Evolutionary conservation across 768 basidiomycete genomes (phyloP).

Genomic region (Clathrus columnatus): DNA sequence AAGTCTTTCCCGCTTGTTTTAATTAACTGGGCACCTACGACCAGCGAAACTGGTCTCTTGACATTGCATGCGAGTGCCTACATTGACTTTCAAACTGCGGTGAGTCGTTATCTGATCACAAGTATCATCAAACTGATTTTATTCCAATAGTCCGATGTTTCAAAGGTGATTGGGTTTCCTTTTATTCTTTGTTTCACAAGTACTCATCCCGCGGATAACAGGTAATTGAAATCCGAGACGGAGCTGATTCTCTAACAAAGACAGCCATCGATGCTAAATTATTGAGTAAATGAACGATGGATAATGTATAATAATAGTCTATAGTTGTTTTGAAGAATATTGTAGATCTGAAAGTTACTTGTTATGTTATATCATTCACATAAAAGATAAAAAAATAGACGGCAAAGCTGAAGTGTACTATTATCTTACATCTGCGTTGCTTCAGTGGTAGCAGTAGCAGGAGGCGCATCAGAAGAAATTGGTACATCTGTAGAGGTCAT

Average conservation of each 20-base stretch:
- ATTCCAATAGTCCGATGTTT: conserved; percentile 18
- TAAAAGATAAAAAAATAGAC: background rate
- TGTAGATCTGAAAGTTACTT: too few species aligned
- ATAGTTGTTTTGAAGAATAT: background rate
- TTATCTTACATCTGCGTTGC: background rate
- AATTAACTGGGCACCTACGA: conserved; percentile 79
- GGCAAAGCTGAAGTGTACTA: background rate
- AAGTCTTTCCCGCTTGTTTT: conserved; percentile 79
- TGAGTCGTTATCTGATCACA: conserved; percentile 20
- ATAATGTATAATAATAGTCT: background rate
- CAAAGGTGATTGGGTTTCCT: too few species aligned
- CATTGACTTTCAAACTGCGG: conserved; percentile 70
- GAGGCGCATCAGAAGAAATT: background rate
- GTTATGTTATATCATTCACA: too few species aligned
- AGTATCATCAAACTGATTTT: background rate
- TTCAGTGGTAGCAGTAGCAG: background rate
- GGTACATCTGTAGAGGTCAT: background rate
- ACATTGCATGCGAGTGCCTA: conserved; percentile 82
- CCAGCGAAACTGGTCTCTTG: conserved; percentile 64
- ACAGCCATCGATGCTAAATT: conserved; percentile 59
- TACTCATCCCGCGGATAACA: conserved; percentile 25
- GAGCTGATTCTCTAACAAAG: conserved; percentile 71
- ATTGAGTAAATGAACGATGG: conserved; percentile 4
- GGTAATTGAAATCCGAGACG: conserved; percentile 75
- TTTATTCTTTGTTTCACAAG: background rate